These are phyloP conservation scores for Globisporangium heterothallicum DNA, from an alignment of 352 stramenopile genomes.

Conservation along the genomic window DNA sequence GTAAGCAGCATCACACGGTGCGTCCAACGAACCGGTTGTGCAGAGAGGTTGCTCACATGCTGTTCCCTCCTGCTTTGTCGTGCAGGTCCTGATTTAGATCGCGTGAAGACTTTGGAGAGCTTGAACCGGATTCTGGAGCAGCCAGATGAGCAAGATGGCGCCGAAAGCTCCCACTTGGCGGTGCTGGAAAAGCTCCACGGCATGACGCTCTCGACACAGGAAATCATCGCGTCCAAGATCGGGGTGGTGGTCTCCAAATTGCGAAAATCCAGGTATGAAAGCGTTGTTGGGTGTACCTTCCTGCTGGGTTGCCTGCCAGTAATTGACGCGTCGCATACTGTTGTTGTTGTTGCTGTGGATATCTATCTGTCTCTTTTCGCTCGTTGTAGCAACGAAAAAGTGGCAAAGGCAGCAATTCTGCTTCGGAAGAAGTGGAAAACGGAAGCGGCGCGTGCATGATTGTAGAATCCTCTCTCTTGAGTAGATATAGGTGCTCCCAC, in stretches of 20 bases:
- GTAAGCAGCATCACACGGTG: constrained; percentile 9
- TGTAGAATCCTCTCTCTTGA: neutral
- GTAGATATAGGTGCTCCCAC: neutral
- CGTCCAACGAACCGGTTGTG: no score
- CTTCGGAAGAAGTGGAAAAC: constrained; percentile 82
- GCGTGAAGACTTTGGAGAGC: constrained; percentile 41
- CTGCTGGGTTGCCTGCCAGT: neutral
- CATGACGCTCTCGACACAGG: constrained; percentile 59
- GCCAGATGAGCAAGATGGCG: constrained; percentile 25
- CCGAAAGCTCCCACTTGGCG: constrained; percentile 30
- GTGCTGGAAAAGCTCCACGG: constrained; percentile 53
- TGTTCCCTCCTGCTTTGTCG: no score
- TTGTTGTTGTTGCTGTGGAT: constrained; percentile 43
- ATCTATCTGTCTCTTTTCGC: constrained; percentile 40
- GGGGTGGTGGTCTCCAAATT: constrained; percentile 69
- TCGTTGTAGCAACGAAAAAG: constrained; percentile 50
- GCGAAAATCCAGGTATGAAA: constrained; percentile 59
- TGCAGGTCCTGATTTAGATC: constrained; percentile 20
- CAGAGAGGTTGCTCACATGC: no score
- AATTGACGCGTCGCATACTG: constrained; percentile 2
- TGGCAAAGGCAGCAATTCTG: constrained; percentile 46
- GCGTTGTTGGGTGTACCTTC: neutral
- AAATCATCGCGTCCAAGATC: constrained; percentile 81
- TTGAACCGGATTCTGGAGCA: constrained; percentile 52
- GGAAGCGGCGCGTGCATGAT: constrained; percentile 25